Percentiles rank a stretch among this genome's conserved stretches.
Evolutionary conservation across 805 yeast species (phyloP).

Genomic region (Spathaspora hagerdaliae): DNA sequence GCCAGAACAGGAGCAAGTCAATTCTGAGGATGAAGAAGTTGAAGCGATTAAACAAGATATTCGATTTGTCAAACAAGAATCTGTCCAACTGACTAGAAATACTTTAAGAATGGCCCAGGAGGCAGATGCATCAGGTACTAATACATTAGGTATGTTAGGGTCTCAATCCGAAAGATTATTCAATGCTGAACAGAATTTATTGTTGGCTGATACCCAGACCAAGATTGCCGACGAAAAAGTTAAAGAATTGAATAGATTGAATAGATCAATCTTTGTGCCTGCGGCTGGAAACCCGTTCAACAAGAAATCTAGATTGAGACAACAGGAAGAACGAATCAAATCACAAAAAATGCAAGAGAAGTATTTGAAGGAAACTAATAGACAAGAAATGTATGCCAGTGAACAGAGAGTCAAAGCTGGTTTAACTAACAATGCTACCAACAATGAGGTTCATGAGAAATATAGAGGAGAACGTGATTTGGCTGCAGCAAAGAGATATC

Average conservation of each 20-base stretch:
- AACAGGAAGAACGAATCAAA: conserved; percentile 67
- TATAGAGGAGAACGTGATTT: conserved; percentile 51
- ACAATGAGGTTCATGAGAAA: conserved; percentile 37
- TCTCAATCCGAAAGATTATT: conserved; percentile 86
- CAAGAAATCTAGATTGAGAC: conserved; percentile 67
- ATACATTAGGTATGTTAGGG: conserved; percentile 88
- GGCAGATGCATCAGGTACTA: conserved; percentile 46
- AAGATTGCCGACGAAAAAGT: conserved; percentile 80
- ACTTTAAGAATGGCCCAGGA: conserved; percentile 57
- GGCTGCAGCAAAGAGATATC: conserved; percentile 62
- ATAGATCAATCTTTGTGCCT: conserved; percentile 78
- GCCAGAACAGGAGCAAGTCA: conserved; percentile 39
- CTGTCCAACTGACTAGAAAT: conserved; percentile 80
- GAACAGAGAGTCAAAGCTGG: conserved; percentile 68
- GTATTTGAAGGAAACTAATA: conserved; percentile 54
- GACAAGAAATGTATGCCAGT: conserved; percentile 56
- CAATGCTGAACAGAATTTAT: conserved; percentile 71
- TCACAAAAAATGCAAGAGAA: conserved; percentile 61
- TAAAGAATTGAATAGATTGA: conserved; percentile 69
- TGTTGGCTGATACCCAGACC: conserved; percentile 77
- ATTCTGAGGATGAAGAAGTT: conserved; percentile 79
- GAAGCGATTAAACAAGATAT: conserved; percentile 81
- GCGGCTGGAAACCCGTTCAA: conserved; percentile 81
- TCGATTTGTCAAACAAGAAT: conserved; percentile 79
- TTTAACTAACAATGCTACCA: conserved; percentile 39